Evolutionary conservation across 2,329 filamentous ascomycete species (phyloP), one percentile per base, ranked within the genome.

Genomic region (Aureobasidium musti): DNA sequence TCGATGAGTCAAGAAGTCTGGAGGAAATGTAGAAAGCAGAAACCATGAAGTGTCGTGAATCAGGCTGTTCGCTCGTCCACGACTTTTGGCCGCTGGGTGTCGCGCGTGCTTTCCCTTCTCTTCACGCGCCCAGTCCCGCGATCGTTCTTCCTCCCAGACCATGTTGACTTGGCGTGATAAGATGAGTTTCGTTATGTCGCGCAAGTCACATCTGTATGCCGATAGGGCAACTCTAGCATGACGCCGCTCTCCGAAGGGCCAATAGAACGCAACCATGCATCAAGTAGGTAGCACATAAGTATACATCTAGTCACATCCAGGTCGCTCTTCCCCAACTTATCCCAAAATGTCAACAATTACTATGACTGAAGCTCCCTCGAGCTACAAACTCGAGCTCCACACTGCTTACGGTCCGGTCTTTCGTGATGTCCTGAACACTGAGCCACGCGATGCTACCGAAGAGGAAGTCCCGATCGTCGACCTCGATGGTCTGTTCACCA

Each of bases 401-500:
- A 63, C 60, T 39, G 60, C 41, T 21, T 63, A 63, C 45, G 60
- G 60, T 47, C 60, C 47, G 8, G 60, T 52, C 28, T 49, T 33
- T 30, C 60, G 60, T 26, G 43, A 49, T 28, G 47, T 63, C 60
- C 14, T 50, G 26, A 35, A 49, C 4, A 37, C 60, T 10, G 30
- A 35, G 14, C 60, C 60, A 23, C 41, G 60, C 23, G 60, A 63
- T 52, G 60, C 60, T 13, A 63, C 45, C 17, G 43, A 49, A 19
- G 45, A 50, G 14, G 60, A 63, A 35, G 43, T 63, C 1, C 67
- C 67, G 33, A 35, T 82, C 37, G 79, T 83, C 57, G 80, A 83
- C 67, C 72, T 81, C 2, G 74, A 79, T 0, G 70, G 71, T n/a
- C 73, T 82, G 17, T 81, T 77, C 64, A 63, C 71, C 2, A 67